Conservation (phyloP, 495 filamentous ascomycete genomes). For the Xylaria palmicola region DNA sequence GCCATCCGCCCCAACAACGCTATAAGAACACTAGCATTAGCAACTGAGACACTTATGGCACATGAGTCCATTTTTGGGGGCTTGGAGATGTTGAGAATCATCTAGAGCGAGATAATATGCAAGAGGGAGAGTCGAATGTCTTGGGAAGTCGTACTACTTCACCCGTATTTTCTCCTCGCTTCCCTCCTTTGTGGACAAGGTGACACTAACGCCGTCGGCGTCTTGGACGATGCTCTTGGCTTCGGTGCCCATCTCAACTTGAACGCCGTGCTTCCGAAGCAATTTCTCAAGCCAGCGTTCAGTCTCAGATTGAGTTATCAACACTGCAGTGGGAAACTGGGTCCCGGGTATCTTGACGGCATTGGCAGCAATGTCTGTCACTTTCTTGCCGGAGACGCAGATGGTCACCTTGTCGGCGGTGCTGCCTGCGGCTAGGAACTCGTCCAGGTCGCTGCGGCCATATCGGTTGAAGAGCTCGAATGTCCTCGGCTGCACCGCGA, state of each 20-base stretch:
- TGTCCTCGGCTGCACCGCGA: conserved; percentile 39
- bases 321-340: conserved; percentile 14
- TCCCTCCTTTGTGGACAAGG: not conserved
- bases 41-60: too few species aligned
- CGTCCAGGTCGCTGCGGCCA: conserved; percentile 14
- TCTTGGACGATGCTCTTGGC: conserved; percentile 17
- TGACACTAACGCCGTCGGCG: conserved; percentile 9
- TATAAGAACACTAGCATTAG: not conserved
- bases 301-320: conserved; percentile 24
- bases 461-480: conserved; percentile 44
- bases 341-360: conserved; percentile 14
- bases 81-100: too few species aligned
- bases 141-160: conserved; percentile 14
- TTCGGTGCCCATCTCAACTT: conserved; percentile 20
- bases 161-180: conserved; percentile 14
- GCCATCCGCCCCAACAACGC: conserved; percentile 41
- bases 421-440: conserved; percentile 19
- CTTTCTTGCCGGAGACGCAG: conserved; percentile 24
- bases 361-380: conserved; percentile 14
- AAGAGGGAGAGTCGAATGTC: not conserved
- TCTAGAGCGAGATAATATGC: too few species aligned
- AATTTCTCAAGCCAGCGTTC: conserved; percentile 20
- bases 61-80: too few species aligned
- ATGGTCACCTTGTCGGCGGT: conserved; percentile 13
- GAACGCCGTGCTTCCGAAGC: conserved; percentile 11